phyloP scores from a whole-genome alignment of 2,329 filamentous ascomycete species.

The Fusarium scirpi region DNA sequence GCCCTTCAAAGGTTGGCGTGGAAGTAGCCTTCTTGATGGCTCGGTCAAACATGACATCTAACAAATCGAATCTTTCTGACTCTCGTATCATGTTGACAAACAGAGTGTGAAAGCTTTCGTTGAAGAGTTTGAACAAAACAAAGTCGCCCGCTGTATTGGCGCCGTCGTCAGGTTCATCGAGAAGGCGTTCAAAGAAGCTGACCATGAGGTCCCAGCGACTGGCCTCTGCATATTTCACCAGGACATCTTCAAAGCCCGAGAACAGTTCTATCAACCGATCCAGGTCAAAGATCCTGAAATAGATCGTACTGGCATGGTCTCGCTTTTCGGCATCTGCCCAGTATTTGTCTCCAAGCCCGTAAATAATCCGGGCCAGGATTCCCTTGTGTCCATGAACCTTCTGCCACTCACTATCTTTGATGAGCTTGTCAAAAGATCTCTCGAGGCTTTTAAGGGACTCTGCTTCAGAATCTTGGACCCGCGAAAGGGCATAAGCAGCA shows the following conservation, averaged over 20 bases:
- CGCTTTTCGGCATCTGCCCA: not conserved
- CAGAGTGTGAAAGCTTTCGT: not conserved
- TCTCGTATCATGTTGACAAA: not conserved
- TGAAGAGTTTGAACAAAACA: not conserved
- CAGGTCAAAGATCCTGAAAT: not conserved
- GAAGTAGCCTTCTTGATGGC: not conserved
- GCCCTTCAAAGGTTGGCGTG: rapidly evolving
- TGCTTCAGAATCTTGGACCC: too few species aligned
- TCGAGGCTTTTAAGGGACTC: too few species aligned
- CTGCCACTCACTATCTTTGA: too few species aligned
- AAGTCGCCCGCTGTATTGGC: not conserved
- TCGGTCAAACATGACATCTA: not conserved
- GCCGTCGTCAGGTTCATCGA: not conserved
- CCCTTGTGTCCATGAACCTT: too few species aligned
- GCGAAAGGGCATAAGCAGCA: too few species aligned
- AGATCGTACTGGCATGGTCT: not conserved
- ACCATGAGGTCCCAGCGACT: not conserved
- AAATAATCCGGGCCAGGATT: not conserved
- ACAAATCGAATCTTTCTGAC: not conserved
- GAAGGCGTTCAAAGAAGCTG: not conserved
- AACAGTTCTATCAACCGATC: not conserved
- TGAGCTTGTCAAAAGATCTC: too few species aligned
- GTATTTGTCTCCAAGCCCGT: not conserved
- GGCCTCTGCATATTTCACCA: not conserved
- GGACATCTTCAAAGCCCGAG: not conserved